These are phyloP conservation scores for Ambrosia hybrid DNA, from an alignment of 140 eudicot species.

Conservation along the genomic window DNA sequence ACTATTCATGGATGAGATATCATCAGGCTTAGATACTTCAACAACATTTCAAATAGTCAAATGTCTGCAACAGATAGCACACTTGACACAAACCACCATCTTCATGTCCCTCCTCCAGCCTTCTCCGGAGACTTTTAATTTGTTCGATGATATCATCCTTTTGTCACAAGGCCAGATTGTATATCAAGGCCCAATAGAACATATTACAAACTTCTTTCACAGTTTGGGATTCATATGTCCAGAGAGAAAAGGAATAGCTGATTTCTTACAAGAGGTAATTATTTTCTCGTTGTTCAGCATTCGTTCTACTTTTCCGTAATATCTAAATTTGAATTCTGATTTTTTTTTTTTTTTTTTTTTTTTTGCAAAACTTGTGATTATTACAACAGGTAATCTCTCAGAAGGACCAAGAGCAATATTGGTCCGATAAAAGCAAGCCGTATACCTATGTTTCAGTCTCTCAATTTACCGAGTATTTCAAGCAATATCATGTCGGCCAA, in stretches of 20 bases:
- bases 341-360: not conserved
- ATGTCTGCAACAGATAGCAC: slow-evolving; percentile 38
- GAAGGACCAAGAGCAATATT: slow-evolving; percentile 47
- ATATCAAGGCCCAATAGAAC: slow-evolving; percentile 40
- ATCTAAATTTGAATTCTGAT: too few relatives aligned
- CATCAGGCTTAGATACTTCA: slow-evolving; percentile 43
- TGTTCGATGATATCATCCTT: slow-evolving; percentile 37
- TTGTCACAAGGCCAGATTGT: slow-evolving; percentile 37
- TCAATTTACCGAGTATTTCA: slow-evolving; percentile 33
- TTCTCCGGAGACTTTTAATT: slow-evolving; percentile 38
- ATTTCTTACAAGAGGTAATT: slow-evolving; percentile 42
- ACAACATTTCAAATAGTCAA: slow-evolving; percentile 40
- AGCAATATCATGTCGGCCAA: slow-evolving; percentile 39
- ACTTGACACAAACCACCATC: slow-evolving; percentile 32
- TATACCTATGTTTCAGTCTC: slow-evolving; percentile 32
- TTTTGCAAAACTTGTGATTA: not conserved
- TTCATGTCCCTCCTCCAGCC: slow-evolving; percentile 47
- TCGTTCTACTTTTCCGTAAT: not conserved
- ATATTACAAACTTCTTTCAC: slow-evolving; percentile 30
- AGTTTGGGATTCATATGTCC: slow-evolving; percentile 40
- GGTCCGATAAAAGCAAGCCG: slow-evolving; percentile 29
- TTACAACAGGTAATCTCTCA: slow-evolving; percentile 35
- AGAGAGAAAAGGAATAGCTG: slow-evolving; percentile 43
- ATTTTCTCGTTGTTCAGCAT: not conserved
- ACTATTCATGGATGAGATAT: slow-evolving; percentile 39